phyloP scores from a whole-genome alignment of 2,329 filamentous ascomycete species.

The Boeremia exigua region DNA sequence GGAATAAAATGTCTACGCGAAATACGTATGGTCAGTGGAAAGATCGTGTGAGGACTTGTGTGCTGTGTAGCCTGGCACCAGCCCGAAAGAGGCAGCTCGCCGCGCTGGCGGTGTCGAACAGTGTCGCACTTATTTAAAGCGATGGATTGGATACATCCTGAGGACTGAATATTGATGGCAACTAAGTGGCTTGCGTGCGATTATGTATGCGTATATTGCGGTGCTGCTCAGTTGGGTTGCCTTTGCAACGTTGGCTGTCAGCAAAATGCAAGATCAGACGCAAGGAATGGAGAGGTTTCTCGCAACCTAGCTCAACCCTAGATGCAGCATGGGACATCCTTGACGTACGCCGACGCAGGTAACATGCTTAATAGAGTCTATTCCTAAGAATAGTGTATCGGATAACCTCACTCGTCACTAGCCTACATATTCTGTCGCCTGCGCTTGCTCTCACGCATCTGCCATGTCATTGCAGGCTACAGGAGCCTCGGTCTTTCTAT shows the following conservation, averaged over 20 bases:
- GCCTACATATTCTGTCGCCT: conserved; percentile 36
- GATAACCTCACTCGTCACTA: conserved; percentile 13
- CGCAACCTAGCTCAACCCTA: conserved; percentile 27
- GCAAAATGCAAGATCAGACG: background rate
- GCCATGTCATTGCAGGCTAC: conserved; percentile 28
- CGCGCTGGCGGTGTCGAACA: conserved; percentile 26
- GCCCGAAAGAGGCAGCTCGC: conserved; percentile 12
- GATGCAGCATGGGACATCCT: conserved; percentile 19
- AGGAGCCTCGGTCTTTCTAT: conserved; percentile 27
- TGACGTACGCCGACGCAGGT: conserved; percentile 8
- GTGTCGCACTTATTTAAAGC: conserved; percentile 33
- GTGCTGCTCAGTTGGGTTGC: conserved; percentile 4
- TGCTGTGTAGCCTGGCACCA: conserved; percentile 31
- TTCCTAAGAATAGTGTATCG: conserved; percentile 41
- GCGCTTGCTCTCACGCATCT: conserved; percentile 32
- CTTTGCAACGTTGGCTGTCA: background rate
- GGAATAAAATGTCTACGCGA: background rate
- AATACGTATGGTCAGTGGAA: conserved; percentile 18
- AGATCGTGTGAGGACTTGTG: conserved; percentile 26
- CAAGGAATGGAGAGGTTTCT: conserved; percentile 24
- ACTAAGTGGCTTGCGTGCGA: conserved; percentile 11
- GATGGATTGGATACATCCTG: conserved; percentile 16
- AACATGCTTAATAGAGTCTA: conserved; percentile 40
- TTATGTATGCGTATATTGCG: conserved; percentile 3
- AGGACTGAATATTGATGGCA: background rate